These are phyloP conservation scores for Protomyces pachydermus DNA, from an alignment of 1,139 yeast genomes.

Conservation along the genomic window DNA sequence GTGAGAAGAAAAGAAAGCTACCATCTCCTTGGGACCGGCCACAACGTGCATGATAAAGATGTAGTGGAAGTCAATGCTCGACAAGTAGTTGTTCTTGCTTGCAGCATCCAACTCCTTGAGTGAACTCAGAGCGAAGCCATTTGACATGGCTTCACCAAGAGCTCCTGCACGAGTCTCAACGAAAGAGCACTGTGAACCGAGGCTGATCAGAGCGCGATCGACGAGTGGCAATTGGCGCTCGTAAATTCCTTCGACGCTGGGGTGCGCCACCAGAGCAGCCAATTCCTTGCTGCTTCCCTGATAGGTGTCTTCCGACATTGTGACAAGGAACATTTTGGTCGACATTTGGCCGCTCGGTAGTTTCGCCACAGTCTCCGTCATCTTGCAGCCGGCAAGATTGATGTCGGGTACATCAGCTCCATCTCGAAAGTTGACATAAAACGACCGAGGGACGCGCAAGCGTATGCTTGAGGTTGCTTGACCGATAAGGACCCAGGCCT, in stretches of 20 bases:
- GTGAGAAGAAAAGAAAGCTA: constrained; percentile 66
- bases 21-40: constrained; percentile 72
- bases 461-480: constrained; percentile 68
- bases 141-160: constrained; percentile 78
- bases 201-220: constrained; percentile 70
- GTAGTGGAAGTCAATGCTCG: constrained; percentile 54
- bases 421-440: constrained; percentile 62
- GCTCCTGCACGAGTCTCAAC: constrained; percentile 70
- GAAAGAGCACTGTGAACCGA: constrained; percentile 70
- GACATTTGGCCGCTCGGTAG: constrained; percentile 70
- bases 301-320: constrained; percentile 62
- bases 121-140: constrained; percentile 70
- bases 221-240: constrained; percentile 65
- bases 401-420: constrained; percentile 42
- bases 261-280: constrained; percentile 61
- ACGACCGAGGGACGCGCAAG: constrained; percentile 66
- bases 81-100: constrained; percentile 48
- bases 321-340: constrained; percentile 54
- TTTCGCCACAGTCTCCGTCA: constrained; percentile 55
- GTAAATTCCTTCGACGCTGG: constrained; percentile 64
- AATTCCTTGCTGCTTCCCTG: constrained; percentile 54
- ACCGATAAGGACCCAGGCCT: constrained; percentile 65
- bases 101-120: constrained; percentile 40
- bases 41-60: constrained; percentile 67
- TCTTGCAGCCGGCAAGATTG: constrained; percentile 49